Evolutionary conservation across 805 yeast genomes (phyloP).

Genomic region (Kazachstania bromeliacearum): DNA sequence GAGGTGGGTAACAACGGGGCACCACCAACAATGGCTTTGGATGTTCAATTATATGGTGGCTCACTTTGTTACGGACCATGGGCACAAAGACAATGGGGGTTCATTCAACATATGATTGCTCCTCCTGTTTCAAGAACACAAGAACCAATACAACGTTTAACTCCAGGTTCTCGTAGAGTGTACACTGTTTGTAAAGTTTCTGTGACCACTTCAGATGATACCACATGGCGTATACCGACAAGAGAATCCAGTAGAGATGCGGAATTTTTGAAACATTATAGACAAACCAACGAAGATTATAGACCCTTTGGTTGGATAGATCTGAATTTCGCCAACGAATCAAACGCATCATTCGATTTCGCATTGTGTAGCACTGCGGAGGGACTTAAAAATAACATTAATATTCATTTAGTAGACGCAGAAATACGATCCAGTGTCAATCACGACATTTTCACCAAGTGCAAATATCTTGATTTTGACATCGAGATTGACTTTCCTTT

Average conservation of each 20-base stretch:
- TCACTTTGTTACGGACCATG: slow-evolving; percentile 87
- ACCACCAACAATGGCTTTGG: slow-evolving; percentile 54
- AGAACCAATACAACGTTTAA: slow-evolving; percentile 32
- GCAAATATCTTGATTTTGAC: slow-evolving; percentile 45
- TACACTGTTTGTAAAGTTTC: slow-evolving; percentile 48
- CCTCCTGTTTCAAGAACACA: slow-evolving; percentile 60
- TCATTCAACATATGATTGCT: slow-evolving; percentile 53
- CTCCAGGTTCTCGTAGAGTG: slow-evolving; percentile 44
- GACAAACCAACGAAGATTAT: slow-evolving; percentile 29
- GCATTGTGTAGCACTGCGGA: slow-evolving; percentile 44
- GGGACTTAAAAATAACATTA: slow-evolving; percentile 48
- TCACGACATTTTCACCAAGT: slow-evolving; percentile 67
- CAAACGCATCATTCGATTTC: slow-evolving; percentile 38
- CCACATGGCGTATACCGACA: slow-evolving; percentile 66
- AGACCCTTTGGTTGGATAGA: slow-evolving; percentile 94
- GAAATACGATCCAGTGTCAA: slow-evolving; percentile 79
- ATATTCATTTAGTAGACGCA: slow-evolving; percentile 39
- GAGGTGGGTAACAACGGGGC: slow-evolving; percentile 52
- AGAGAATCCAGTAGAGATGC: slow-evolving; percentile 75
- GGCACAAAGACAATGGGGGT: slow-evolving; percentile 78
- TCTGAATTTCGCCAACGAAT: slow-evolving; percentile 45
- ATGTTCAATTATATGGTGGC: slow-evolving; percentile 48
- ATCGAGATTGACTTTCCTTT: slow-evolving; percentile 63
- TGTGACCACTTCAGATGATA: slow-evolving; percentile 54
- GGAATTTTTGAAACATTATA: slow-evolving; percentile 29